Base-by-base conservation (phyloP, 2,329 filamentous ascomycete genomes). In the Epichloe uncinata region DNA sequence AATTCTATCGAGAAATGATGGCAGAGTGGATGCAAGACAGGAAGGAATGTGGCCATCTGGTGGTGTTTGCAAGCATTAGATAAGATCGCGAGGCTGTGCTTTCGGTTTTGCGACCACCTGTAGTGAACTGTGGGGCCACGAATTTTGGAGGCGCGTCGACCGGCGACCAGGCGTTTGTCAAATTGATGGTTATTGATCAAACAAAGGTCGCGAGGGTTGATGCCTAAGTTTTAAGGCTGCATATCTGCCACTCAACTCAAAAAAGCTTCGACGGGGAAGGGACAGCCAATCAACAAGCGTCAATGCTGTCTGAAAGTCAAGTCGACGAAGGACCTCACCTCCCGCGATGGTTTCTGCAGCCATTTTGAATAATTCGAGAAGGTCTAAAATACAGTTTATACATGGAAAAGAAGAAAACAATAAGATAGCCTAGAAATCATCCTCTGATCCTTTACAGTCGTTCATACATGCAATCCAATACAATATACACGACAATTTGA, bases 21-120 rank as follows among this genome's bases (percentile, higher is more conserved):
- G 58, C 33, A 63, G 53, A 22, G 56, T 61, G 45, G 63, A 65
- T 48, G 63, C 61, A 53, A 66, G 54, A 50, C 59, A 57, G 46
- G 65, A 60, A 57, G 46, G 64, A 60, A 52, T 65, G 56, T 52
- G 59, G 57, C 64, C 64, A 67, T 63, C 59, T 61, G 56, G 54
- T 60, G 50, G 53, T 61, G 49, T 54, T 60, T 42, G 58, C 56
- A 52, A 61, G 53, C 61, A 63, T 65, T 53, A 56, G 57, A 56
- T 49, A 54, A 30, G 41, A 34, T 38, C 30, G 44, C 37, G 38
- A 50, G 51, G 45, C 47, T 48, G 52, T 26, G 16, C 36, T 42
- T 30, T 30, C 8, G 26, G 26, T 30, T 52, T 50, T 45, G 38
- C 42, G 50, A 43, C 41, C 43, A 48, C 45, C 41, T 42, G 44